A percentile compares a stretch with the other conserved stretches of the same genome.
phyloP scores from a whole-genome alignment of 371 early-diverging fungal genomes.

The Sporodiniella umbellata region DNA sequence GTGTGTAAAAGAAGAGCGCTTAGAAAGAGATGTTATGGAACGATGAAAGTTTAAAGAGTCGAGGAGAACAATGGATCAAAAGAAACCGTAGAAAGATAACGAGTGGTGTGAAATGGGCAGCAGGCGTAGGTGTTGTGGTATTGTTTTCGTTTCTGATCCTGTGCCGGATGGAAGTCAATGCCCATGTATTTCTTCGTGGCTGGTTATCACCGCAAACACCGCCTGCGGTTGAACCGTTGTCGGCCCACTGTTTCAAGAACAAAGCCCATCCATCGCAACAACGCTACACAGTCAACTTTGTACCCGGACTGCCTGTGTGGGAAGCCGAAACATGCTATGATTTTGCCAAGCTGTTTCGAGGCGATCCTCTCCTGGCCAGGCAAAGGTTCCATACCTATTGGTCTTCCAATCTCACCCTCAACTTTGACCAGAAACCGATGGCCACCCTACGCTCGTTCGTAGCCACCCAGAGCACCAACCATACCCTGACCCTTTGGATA shows the following conservation, averaged over 20 bases:
- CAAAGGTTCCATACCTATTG: slow-evolving; percentile 42
- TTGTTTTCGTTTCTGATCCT: slow-evolving; percentile 18
- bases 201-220: slow-evolving; percentile 36
- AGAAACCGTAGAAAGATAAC: slow-evolving; percentile 11
- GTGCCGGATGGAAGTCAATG: slow-evolving; percentile 38
- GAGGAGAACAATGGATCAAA: slow-evolving; percentile 11
- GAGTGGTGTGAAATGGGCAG: slow-evolving; percentile 11
- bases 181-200: slow-evolving; percentile 36
- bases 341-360: slow-evolving; percentile 34
- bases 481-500: slow-evolving; percentile 44
- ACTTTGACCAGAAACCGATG: slow-evolving; percentile 30
- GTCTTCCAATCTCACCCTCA: slow-evolving; percentile 15
- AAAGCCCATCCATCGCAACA: no score
- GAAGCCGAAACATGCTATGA: slow-evolving; percentile 49
- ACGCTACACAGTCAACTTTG: slow-evolving; percentile 29
- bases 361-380: slow-evolving; percentile 11
- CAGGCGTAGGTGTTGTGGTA: neutral
- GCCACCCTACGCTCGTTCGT: slow-evolving; percentile 41
- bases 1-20: no score
- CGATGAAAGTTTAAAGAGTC: slow-evolving; percentile 2
- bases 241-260: no score
- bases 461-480: slow-evolving; percentile 37
- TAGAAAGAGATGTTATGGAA: slow-evolving; percentile 12
- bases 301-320: slow-evolving; percentile 38
- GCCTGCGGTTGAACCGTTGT: slow-evolving; percentile 26